phyloP scores from a whole-genome alignment of 2,329 filamentous ascomycete genomes.

The Epichloe gansuensis region DNA sequence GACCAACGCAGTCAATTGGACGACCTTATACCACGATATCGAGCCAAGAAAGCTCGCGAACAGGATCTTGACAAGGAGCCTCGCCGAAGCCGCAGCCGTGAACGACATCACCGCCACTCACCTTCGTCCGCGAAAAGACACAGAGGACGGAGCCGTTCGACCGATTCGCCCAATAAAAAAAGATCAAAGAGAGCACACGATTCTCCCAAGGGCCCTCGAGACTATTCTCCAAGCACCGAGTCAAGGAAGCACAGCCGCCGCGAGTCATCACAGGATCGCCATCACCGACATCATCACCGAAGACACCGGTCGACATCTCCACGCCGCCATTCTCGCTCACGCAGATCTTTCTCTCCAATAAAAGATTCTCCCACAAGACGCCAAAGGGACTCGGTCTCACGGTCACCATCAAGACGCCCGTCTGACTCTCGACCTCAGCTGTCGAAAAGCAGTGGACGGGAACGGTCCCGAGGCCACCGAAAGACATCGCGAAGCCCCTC shows the following conservation, averaged over 20 bases:
- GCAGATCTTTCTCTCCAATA: conserved; percentile 15
- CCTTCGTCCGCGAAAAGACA: conserved; percentile 29
- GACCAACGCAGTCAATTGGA: conserved; percentile 19
- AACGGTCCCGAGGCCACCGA: conserved; percentile 5
- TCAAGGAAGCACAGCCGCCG: conserved; percentile 20
- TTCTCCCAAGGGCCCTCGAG: conserved; percentile 26
- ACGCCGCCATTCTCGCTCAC: conserved; percentile 17
- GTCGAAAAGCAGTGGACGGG: background rate
- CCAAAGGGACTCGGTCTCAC: conserved; percentile 13
- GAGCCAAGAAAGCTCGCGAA: conserved; percentile 19
- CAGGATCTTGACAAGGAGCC: conserved; percentile 19
- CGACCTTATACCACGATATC: conserved; percentile 27
- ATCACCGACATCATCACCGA: conserved; percentile 10
- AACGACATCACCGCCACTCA: conserved; percentile 21
- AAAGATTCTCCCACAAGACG: conserved; percentile 12
- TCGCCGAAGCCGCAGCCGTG: conserved; percentile 24
- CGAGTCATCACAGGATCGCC: conserved; percentile 20
- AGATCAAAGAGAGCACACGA: conserved; percentile 24
- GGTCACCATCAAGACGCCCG: conserved; percentile 13
- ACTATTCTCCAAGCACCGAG: conserved; percentile 25
- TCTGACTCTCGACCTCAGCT: background rate
- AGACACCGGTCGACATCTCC: conserved; percentile 13
- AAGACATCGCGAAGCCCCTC: conserved; percentile 8
- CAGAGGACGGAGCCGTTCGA: conserved; percentile 30
- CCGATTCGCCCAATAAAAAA: conserved; percentile 26